Evolutionary conservation across 2,329 filamentous ascomycete genomes (phyloP).

Genomic region (Penicillium sp.): DNA sequence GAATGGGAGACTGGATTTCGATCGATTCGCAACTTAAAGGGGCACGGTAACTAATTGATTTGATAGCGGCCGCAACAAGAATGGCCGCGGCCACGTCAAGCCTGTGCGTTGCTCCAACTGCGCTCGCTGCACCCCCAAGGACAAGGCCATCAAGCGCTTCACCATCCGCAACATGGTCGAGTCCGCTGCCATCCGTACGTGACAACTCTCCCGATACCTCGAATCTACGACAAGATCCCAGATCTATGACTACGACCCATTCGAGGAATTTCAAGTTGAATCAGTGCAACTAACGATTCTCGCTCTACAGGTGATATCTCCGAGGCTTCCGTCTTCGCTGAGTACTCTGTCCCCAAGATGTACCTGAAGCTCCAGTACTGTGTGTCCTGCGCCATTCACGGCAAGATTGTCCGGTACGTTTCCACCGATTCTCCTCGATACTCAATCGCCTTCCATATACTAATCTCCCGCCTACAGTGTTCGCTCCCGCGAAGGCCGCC

Average conservation of each 20-base stretch:
- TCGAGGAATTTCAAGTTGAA: neutral
- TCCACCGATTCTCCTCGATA: constrained; percentile 28
- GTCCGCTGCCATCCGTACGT: constrained; percentile 98
- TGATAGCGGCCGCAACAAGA: constrained; percentile 95
- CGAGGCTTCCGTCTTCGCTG: constrained; percentile 97
- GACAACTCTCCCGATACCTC: constrained; percentile 18
- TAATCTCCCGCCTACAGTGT: constrained; percentile 62
- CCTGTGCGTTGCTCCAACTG: constrained; percentile 92
- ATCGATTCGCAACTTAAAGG: constrained; percentile 8
- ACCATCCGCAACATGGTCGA: constrained; percentile 99
- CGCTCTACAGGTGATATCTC: constrained; percentile 88
- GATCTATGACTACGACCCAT: neutral
- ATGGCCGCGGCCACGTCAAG: constrained; percentile 99
- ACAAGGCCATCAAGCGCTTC: constrained; percentile 99
- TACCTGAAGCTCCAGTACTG: constrained; percentile 99
- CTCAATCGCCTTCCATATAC: constrained; percentile 6
- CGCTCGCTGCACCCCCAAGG: constrained; percentile 93
- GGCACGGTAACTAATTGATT: constrained; percentile 26
- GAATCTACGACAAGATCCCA: neutral
- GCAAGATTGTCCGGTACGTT: constrained; percentile 99
- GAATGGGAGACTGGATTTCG: constrained; percentile 22
- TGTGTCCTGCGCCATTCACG: constrained; percentile 99
- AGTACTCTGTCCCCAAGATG: constrained; percentile 99
- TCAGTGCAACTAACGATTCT: constrained; percentile 9
- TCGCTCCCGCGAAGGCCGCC: constrained; percentile 91